Conservation (phyloP, 805 yeast species). For the Phaffomyces opuntiae region DNA sequence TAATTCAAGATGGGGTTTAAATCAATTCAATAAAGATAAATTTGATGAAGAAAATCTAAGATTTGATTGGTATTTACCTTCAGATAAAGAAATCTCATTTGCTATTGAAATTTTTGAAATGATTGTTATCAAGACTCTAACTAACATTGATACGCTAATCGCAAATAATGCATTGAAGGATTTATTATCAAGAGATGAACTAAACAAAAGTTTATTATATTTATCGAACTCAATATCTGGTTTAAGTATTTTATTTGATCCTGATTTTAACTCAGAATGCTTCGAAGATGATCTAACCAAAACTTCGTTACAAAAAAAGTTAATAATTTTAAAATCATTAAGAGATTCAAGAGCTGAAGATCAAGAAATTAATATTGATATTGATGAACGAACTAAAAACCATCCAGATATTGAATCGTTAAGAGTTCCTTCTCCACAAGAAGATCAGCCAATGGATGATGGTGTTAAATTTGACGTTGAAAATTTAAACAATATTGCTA, state of each 20-base stretch:
- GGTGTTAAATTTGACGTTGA: constrained; percentile 11
- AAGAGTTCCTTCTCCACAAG: constrained; percentile 2
- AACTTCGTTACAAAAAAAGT: constrained; percentile 19
- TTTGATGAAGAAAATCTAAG: constrained; percentile 41
- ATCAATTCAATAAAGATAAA: constrained; percentile 49
- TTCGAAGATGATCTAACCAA: constrained; percentile 6
- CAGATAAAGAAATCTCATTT: constrained; percentile 43
- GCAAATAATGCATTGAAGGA: constrained; percentile 15
- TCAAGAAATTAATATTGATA: constrained; percentile 30
- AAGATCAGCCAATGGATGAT: constrained; percentile 11
- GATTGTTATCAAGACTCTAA: constrained; percentile 38
- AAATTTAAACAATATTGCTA: constrained; percentile 6
- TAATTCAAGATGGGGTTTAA: constrained; percentile 68
- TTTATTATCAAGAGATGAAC: constrained; percentile 39
- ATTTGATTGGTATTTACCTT: constrained; percentile 75
- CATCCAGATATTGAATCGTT: constrained; percentile 21
- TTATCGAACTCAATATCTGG: constrained; percentile 64
- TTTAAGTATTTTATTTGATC: constrained; percentile 63
- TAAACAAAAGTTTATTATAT: constrained; percentile 49
- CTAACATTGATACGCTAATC: constrained; percentile 32
- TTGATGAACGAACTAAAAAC: constrained; percentile 26
- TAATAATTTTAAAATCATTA: constrained; percentile 29
- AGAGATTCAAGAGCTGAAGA: constrained; percentile 29
- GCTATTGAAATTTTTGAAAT: constrained; percentile 54
- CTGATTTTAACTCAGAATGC: constrained; percentile 40